Evolutionary conservation across 805 yeast genomes (phyloP).

Genomic region (Metschnikowia drakensbergensis): DNA sequence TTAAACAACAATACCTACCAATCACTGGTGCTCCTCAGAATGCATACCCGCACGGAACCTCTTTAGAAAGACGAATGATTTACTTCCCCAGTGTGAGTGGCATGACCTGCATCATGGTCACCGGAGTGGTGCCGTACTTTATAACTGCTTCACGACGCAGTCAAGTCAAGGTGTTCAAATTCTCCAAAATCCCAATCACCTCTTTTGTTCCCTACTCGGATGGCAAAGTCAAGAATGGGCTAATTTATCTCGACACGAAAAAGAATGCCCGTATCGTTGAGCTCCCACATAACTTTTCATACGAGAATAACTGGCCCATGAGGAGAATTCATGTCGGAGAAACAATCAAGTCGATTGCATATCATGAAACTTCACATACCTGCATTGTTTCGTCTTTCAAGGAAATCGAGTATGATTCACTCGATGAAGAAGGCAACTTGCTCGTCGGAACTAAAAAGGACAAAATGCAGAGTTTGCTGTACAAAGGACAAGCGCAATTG

Average conservation of each 20-base stretch:
- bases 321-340: slow-evolving; percentile 50
- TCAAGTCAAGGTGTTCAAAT: slow-evolving; percentile 59
- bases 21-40: slow-evolving; percentile 80
- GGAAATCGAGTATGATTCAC: slow-evolving; percentile 56
- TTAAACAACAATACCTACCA: slow-evolving; percentile 42
- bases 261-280: slow-evolving; percentile 64
- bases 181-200: slow-evolving; percentile 61
- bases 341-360: slow-evolving; percentile 63
- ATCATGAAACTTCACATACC: slow-evolving; percentile 62
- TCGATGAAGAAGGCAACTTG: slow-evolving; percentile 70
- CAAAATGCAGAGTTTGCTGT: slow-evolving; percentile 53
- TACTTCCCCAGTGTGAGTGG: slow-evolving; percentile 57
- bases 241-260: slow-evolving; percentile 67
- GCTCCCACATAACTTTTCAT: slow-evolving; percentile 46
- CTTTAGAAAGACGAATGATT: slow-evolving; percentile 63
- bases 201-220: slow-evolving; percentile 58
- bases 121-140: slow-evolving; percentile 70
- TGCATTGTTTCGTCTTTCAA: slow-evolving; percentile 58
- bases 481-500: slow-evolving; percentile 57
- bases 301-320: slow-evolving; percentile 60
- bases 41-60: slow-evolving; percentile 65
- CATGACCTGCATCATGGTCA: slow-evolving; percentile 57
- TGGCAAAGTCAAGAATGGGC: slow-evolving; percentile 41
- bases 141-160: slow-evolving; percentile 64
- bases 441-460: slow-evolving; percentile 53